Base-by-base conservation (phyloP, 2,329 filamentous ascomycete genomes). In the Drechslerella dactyloides region DNA sequence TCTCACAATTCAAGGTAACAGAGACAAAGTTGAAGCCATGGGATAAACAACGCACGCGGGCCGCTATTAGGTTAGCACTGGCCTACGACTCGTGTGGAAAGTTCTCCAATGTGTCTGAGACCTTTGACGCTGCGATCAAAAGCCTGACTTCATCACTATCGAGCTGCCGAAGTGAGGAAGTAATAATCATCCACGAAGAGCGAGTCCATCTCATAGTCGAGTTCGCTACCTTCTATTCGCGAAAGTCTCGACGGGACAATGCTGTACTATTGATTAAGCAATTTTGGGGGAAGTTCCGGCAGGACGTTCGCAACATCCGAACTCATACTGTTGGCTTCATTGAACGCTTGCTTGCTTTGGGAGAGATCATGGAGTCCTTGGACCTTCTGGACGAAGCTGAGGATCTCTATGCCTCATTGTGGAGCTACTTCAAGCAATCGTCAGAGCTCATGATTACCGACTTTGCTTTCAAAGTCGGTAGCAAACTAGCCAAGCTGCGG, bases 391-490 rank as follows among this genome's bases (percentile, higher is more conserved):
- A 54, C 5, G 65, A 69, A 33, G 51, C 65, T n/a, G 65, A 69
- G 37, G 58, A 69, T 17, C 35, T 69, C 7, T 69, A 58, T 17
- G 24, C 42, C 15, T 53, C 58, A 2, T 37, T 69, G 1, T 69
- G 65, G 65, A 42, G 23, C 1, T 63, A 69, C 33, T 58, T 63
- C 44, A 62, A 62, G 10, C 65, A 69, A 30, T 58, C 58, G 2
- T 53, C 44, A 2, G 58, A 69, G 53, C 8, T 58, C 13, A 69
- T 51, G 21, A 42, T 57, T 1, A 63, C 46, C 1, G 35, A 62
- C 2, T 62, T 53, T n/a, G 53, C 58, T 4, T 69, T 62, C 27
- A 58, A 51, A 19, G 65, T 63, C 11, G 65, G 57, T 2, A 57
- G 58, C 8, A 58, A 58, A 15, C 58, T 69, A 8, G 65, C 58